These are phyloP conservation scores for Hypoxylon sp. DNA, from an alignment of 2,329 filamentous ascomycete species.

Conservation along the genomic window DNA sequence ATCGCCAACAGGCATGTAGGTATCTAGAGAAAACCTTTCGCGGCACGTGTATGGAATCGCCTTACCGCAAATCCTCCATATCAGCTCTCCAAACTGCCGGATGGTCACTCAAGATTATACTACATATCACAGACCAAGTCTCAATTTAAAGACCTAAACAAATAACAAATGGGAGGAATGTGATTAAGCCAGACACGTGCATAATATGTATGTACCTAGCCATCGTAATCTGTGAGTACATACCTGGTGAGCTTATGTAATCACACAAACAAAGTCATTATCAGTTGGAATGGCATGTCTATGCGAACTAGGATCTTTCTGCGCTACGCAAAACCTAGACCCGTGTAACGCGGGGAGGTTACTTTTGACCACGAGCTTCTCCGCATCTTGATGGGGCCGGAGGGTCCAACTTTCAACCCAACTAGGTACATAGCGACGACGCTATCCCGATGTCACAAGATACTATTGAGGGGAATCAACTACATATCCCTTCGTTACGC, in stretches of 20 bases:
- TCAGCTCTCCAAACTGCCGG: conserved; percentile 22
- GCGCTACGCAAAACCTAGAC: no score
- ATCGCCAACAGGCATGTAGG: background rate
- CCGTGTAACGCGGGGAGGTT: conserved; percentile 12
- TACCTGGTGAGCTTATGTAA: conserved; percentile 4
- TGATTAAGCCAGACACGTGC: conserved; percentile 1
- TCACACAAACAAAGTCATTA: conserved; percentile 11
- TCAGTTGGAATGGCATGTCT: conserved; percentile 2
- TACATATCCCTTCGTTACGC: no score
- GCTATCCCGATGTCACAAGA: conserved; percentile 21
- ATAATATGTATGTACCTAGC: conserved; percentile 1
- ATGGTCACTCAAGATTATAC: conserved; percentile 8
- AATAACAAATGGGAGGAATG: background rate
- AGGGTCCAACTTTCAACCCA: background rate
- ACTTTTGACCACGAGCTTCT: conserved; percentile 18
- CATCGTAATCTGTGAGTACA: background rate
- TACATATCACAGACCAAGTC: conserved; percentile 3
- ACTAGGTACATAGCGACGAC: no score
- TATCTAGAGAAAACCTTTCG: conserved; percentile 16
- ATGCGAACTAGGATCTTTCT: conserved; percentile 24
- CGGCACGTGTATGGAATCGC: conserved; percentile 21
- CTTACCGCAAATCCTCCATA: conserved; percentile 13
- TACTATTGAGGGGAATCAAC: no score
- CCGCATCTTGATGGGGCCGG: conserved; percentile 24
- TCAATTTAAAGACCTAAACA: conserved; percentile 9